Evolutionary conservation across 2,329 filamentous ascomycete genomes (phyloP).

Genomic region (Xylariaceae sp.): DNA sequence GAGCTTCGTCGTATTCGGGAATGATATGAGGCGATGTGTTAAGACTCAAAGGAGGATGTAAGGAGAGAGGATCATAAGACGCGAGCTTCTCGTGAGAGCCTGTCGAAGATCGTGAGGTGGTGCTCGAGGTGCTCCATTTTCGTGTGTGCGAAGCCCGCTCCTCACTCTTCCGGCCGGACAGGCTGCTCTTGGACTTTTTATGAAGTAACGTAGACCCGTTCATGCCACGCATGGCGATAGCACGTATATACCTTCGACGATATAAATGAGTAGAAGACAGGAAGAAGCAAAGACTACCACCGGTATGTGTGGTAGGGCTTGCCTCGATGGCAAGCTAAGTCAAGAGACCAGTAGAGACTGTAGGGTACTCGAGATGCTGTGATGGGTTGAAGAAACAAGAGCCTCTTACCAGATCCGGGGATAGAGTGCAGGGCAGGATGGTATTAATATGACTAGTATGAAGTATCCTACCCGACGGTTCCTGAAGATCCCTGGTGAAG

Average conservation of each 20-base stretch:
- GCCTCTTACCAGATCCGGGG: not conserved
- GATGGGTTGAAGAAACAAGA: slow-evolving; percentile 10
- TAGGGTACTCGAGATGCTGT: slow-evolving; percentile 12
- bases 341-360: slow-evolving; percentile 11
- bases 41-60: slow-evolving; percentile 36
- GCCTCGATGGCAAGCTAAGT: slow-evolving; percentile 6
- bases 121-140: slow-evolving; percentile 37
- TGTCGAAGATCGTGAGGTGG: slow-evolving; percentile 32
- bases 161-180: slow-evolving; percentile 23
- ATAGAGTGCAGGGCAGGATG: slow-evolving; percentile 5
- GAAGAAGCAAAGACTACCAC: slow-evolving; percentile 14
- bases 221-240: slow-evolving; percentile 21
- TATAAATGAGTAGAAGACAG: slow-evolving; percentile 12
- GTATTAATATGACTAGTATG: slow-evolving; percentile 19
- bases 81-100: slow-evolving; percentile 18
- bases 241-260: not conserved
- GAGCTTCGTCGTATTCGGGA: slow-evolving; percentile 31
- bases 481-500: slow-evolving; percentile 32
- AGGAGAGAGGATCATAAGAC: slow-evolving; percentile 35
- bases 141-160: slow-evolving; percentile 23
- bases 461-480: slow-evolving; percentile 24
- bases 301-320: slow-evolving; percentile 11
- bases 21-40: slow-evolving; percentile 36
- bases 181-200: slow-evolving; percentile 33
- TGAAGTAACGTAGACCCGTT: slow-evolving; percentile 32